Percentiles rank a stretch among this genome's conserved stretches.
phyloP scores from a whole-genome alignment of 805 yeast species.

The Lipomyces orientalis region DNA sequence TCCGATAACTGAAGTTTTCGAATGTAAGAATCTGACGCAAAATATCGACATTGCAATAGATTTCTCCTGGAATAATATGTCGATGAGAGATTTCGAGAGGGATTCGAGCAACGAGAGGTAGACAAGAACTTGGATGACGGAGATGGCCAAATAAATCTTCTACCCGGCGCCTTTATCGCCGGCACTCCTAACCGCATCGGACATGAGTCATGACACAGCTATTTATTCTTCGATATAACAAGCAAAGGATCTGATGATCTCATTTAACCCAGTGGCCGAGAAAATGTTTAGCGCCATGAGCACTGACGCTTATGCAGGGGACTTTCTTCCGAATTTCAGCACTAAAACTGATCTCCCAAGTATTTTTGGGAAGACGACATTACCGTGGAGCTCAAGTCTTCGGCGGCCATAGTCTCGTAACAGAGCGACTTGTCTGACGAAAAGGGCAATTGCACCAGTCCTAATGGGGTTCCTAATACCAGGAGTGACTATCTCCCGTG shows the following conservation, averaged over 20 bases:
- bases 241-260: too few species aligned
- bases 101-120: neutral
- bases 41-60: neutral
- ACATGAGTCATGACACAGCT: neutral
- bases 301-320: neutral
- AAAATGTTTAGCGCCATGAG: neutral
- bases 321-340: neutral
- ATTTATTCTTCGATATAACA: neutral
- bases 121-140: neutral
- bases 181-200: neutral
- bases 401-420: neutral
- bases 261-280: too few species aligned
- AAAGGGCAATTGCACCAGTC: too few species aligned
- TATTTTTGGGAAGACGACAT: neutral
- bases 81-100: neutral
- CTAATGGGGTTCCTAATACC: slow-evolving; percentile 26
- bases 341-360: neutral
- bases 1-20: neutral
- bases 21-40: neutral
- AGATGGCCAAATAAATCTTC: neutral
- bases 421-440: too few species aligned
- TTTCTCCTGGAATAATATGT: neutral
- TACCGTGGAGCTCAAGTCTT: neutral
- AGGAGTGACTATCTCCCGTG: slow-evolving; percentile 17
- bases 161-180: neutral